Percentiles rank a stretch among this genome's conserved stretches.
phyloP scores from a whole-genome alignment of 108 stramenopile genomes.

The Skeletonema costatum region DNA sequence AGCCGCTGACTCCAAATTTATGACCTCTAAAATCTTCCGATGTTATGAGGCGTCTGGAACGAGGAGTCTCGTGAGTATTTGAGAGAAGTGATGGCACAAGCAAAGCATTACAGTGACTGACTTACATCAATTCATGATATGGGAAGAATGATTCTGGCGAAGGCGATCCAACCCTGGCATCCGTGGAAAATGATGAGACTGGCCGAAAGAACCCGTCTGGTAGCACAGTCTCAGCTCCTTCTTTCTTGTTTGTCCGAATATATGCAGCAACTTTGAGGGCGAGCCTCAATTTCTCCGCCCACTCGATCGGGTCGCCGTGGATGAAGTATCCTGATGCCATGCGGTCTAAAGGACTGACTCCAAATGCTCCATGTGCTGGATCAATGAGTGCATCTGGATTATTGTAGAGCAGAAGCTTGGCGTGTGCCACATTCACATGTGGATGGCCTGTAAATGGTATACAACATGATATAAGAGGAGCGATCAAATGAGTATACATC shows the following conservation, averaged over 20 bases:
- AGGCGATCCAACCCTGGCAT: constrained; percentile 13
- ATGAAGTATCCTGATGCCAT: constrained; percentile 51
- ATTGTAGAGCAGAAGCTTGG: constrained; percentile 34
- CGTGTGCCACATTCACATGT: constrained; percentile 20
- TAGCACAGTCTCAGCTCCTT: neutral
- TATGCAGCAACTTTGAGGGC: constrained; percentile 35
- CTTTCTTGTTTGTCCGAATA: constrained; percentile 23
- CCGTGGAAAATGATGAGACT: constrained; percentile 10
- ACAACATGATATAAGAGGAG: neutral
- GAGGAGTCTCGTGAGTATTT: no score
- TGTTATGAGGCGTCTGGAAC: constrained; percentile 8
- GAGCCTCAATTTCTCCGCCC: constrained; percentile 52
- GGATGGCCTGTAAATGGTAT: neutral
- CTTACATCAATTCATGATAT: constrained; percentile 45
- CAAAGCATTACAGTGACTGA: no score
- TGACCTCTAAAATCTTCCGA: constrained; percentile 40
- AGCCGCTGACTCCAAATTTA: constrained; percentile 42
- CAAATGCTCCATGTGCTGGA: constrained; percentile 46
- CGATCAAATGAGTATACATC: neutral
- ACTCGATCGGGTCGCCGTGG: constrained; percentile 44
- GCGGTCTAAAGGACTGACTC: constrained; percentile 52
- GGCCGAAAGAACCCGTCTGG: constrained; percentile 22
- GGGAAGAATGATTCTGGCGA: constrained; percentile 39
- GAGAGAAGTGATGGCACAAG: no score
- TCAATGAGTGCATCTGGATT: constrained; percentile 44